Base-by-base conservation (phyloP, 2,329 filamentous ascomycete genomes). In the Ophiostoma tasmaniense region DNA sequence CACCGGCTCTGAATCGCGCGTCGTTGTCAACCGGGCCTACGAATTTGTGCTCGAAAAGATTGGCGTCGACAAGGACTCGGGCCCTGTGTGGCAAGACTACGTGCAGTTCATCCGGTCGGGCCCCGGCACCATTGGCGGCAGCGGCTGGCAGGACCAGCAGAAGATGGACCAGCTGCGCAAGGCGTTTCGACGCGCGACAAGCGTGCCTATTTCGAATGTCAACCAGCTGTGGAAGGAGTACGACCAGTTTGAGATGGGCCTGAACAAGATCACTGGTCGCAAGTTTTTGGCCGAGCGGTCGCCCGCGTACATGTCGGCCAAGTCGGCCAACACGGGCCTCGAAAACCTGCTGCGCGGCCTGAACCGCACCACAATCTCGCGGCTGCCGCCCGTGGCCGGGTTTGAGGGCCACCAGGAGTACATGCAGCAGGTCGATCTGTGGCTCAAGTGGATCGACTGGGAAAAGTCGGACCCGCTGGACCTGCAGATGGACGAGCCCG, bases 171-270 rank as follows among this genome's bases (percentile, higher is more conserved):
- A 91, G 73, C 80, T 99, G 67, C 89, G 95, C 70, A 96, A 96
- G 77, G 91, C 92, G 0, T 99, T 97, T 77, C 93, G 97, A 75
- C 90, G 90, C 67, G 94, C 94, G 17, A 91, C 97, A 70, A 89
- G 87, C 73, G 87, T 97, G 52, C 96, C 96, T 4, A 96, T 92
- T 72, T 87, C 89, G 68, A 90, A 90, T 39, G 87, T 96, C 66
- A 91, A 94, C 75, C 86, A 85, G 67, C 81, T 99, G 17, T 99
- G 95, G 96, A 97, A 96, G 77, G 94, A 99, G 76, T 99, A 99
- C 76, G 93, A 98, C 77, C 89, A 91, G 73, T 99, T 99, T 76
- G 95, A 99, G 79, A 93, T 95, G 86, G 87, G 89, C 6, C 80
- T 97, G 70, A 97, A 97, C 81, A 98, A 97, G 79, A 87, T 92